A percentile compares a stretch with the other conserved stretches of the same genome.
Evolutionary conservation across 192 early-diverging fungal species (phyloP).

Genomic region (Spizellomyces punctatus): DNA sequence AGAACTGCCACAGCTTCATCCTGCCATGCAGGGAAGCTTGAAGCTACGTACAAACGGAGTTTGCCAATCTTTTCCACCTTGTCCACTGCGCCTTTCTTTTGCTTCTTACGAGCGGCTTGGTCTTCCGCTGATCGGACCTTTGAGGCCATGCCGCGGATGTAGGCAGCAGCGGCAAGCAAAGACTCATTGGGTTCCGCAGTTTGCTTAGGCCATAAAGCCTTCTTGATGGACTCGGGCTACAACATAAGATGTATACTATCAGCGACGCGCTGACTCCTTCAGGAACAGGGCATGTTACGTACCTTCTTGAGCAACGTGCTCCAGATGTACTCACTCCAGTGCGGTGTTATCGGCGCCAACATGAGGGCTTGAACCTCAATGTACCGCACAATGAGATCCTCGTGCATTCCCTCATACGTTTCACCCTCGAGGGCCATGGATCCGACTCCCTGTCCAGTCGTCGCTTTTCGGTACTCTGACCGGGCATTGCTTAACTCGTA

Average conservation of each 20-base stretch:
- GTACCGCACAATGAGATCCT: constrained; percentile 78
- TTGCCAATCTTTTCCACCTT: constrained; percentile 61
- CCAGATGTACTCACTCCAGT: constrained; percentile 96
- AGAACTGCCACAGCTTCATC: constrained; percentile 56
- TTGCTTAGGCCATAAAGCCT: constrained; percentile 65
- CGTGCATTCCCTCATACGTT: constrained; percentile 78
- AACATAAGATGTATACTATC: constrained; percentile 8
- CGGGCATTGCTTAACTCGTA: constrained; percentile 87
- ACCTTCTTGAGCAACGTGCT: constrained; percentile 70
- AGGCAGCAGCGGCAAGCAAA: constrained; percentile 75
- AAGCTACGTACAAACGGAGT: constrained; percentile 79
- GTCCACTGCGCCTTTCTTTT: constrained; percentile 66
- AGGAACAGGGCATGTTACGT: constrained; percentile 12
- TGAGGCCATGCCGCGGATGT: constrained; percentile 74
- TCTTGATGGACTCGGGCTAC: constrained; percentile 60
- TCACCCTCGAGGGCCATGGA: constrained; percentile 28
- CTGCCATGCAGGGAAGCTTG: constrained; percentile 93
- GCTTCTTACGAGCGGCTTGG: constrained; percentile 71
- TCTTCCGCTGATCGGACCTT: constrained; percentile 82
- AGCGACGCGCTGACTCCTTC: too few relatives aligned
- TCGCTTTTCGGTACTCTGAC: constrained; percentile 86
- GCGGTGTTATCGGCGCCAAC: constrained; percentile 86
- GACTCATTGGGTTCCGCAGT: constrained; percentile 65
- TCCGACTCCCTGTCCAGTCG: constrained; percentile 42
- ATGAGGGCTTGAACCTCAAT: constrained; percentile 84